phyloP scores from a whole-genome alignment of 805 yeast genomes.

The Metschnikowia kunwiensis region DNA sequence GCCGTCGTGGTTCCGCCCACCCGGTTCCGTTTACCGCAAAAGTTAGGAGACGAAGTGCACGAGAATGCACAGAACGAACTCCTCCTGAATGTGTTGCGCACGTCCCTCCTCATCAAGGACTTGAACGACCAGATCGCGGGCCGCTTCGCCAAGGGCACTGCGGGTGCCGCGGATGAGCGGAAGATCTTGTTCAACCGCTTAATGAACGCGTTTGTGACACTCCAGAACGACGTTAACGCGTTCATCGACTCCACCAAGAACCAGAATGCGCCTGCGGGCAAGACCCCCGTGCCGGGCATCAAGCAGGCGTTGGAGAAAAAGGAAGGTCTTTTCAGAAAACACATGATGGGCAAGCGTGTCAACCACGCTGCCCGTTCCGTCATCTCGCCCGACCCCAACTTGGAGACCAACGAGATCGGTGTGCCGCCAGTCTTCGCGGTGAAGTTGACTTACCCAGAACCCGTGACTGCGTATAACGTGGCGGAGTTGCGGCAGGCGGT shows the following conservation, averaged over 20 bases:
- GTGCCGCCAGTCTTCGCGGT: slow-evolving; percentile 98
- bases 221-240: slow-evolving; percentile 93
- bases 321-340: slow-evolving; percentile 96
- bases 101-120: slow-evolving; percentile 81
- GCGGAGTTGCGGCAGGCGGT: slow-evolving; percentile 91
- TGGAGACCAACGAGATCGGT: slow-evolving; percentile 97
- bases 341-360: slow-evolving; percentile 99
- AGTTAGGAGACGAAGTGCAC: slow-evolving; percentile 93
- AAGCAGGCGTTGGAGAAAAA: slow-evolving; percentile 97
- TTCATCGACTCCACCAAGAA: slow-evolving; percentile 90
- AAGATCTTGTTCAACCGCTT: slow-evolving; percentile 78
- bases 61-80: slow-evolving; percentile 92
- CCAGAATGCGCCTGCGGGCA: slow-evolving; percentile 65
- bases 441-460: slow-evolving; percentile 96
- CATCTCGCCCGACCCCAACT: slow-evolving; percentile 96
- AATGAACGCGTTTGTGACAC: slow-evolving; percentile 92
- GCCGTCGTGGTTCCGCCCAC: slow-evolving; percentile 94
- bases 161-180: slow-evolving; percentile 65
- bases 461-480: slow-evolving; percentile 89
- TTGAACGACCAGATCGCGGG: slow-evolving; percentile 77
- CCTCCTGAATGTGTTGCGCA: slow-evolving; percentile 72
- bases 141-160: slow-evolving; percentile 43
- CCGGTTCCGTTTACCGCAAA: slow-evolving; percentile 93
- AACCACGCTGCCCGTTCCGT: slow-evolving; percentile 99
- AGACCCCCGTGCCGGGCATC: slow-evolving; percentile 86